A percentile compares a stretch with the other conserved stretches of the same genome.
Conservation (phyloP, 345 rosid genomes). For the Turritis glabra region DNA sequence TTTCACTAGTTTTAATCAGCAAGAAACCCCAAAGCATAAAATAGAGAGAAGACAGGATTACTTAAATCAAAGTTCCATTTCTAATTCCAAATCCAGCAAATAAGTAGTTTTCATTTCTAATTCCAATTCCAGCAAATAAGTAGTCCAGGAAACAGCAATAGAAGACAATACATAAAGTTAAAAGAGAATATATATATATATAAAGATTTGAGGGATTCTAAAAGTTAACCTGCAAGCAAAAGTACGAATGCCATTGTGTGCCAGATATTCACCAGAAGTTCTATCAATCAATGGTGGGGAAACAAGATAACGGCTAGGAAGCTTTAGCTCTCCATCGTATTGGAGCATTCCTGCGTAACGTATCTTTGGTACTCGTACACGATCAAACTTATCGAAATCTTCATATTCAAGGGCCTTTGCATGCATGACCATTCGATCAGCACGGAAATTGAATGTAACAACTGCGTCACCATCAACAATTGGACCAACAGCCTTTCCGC, state of each 20-base stretch:
- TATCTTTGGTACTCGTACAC: conserved; percentile 80
- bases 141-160: background rate
- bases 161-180: background rate
- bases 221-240: conserved; percentile 92
- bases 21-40: background rate
- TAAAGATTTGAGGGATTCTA: background rate
- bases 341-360: conserved; percentile 96
- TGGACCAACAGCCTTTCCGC: conserved; percentile 82
- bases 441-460: conserved; percentile 92
- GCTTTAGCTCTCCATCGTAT: conserved; percentile 93
- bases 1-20: background rate
- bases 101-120: background rate
- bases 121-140: background rate
- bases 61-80: background rate
- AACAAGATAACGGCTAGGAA: conserved; percentile 84
- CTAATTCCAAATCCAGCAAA: background rate
- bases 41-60: background rate
- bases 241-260: conserved; percentile 75
- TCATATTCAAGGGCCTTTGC: conserved; percentile 93
- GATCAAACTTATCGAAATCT: conserved; percentile 87
- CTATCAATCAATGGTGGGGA: conserved; percentile 98
- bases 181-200: background rate
- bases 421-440: conserved; percentile 94
- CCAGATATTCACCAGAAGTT: conserved; percentile 95
- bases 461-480: conserved; percentile 95